Evolutionary conservation across 2,329 filamentous ascomycete genomes (phyloP), one percentile per base, ranked within the genome.

Genomic region (Stemphylium vesicarium): DNA sequence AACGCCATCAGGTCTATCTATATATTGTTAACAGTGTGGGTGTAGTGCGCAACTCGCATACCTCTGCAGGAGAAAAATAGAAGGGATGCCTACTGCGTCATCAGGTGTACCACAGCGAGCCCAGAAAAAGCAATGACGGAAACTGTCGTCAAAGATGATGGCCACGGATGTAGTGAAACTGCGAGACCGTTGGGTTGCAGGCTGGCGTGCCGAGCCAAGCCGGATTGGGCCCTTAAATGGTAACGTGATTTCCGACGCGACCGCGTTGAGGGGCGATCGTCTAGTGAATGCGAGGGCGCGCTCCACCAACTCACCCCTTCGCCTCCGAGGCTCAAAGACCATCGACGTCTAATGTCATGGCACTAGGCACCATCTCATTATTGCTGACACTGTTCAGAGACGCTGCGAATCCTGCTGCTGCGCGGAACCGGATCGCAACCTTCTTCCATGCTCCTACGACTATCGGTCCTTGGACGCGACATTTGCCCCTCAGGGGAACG

Each of bases 401-500:
- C 31, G 8, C 39, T 37, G 51, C 57, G 35, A 58, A 57, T 57
- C 41, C 53, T 44, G 43, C 59, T 43, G 29, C 35, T 12, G 46
- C 59, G 64, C 62, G 62, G 62, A 58, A 55, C 37, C 59, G 64
- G 64, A 58, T 53, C n/a, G 50, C 42, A 50, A 55, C 49, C 50
- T 53, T 42, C 45, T 42, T 41, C 45, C 42, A 49, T 22, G 53
- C 42, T 46, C 35, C 32, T 39, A n/a, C 29, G 24, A 51, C 53
- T 59, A 50, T 62, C 63, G 62, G 62, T 31, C 60, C 57, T 62
- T 59, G 56, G 46, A 57, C 50, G 47, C 57, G 47, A 55, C 48
- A 60, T 61, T 54, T 59, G 54, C 60, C 52, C 56, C 63, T 58
- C 66, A 72, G 68, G 68, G 64, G 69, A 53, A 63, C 61, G 52